Base-by-base conservation (phyloP, 768 basidiomycete genomes). In the Lentinula boryana region DNA sequence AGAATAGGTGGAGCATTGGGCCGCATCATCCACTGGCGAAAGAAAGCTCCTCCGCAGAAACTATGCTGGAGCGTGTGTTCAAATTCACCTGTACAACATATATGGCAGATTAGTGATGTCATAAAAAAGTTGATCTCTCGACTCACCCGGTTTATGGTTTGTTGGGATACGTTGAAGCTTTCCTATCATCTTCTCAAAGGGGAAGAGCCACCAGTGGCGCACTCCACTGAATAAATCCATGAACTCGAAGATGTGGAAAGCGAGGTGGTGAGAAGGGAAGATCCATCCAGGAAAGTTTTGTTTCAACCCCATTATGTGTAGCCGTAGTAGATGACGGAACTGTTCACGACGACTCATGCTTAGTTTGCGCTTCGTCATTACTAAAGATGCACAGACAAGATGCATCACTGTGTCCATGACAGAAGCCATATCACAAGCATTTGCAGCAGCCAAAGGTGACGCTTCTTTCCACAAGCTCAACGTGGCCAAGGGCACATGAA, bases 171-270 rank as follows among this genome's bases (percentile, higher is more conserved):
- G 48, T 41, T 71, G 67, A 0, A 72, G 59, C 0, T 51, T 36
- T 0, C 71, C 67, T 36, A 71, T 71, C 0, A 72, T 33, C 1
- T 58, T 41, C 31, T 72, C 60, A 12, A 69, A 71, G 0, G 66
- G 67, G 60, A 68, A 71, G 0, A 61, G 55, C 68, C 71, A 71
- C 68, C 69, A 71, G 31, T 60, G 53, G n/a, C 56, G 58, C 2
- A 65, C 60, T 4, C 57, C 44, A n/a, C 62, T 57, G 48, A 65
- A 67, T 3, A 50, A 38, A 21, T 31, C 16, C 13, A 67, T 55
- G 50, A 60, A 63, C 35, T 67, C 64, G 48, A 51, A 63, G 18
- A 65, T 63, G 54, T 67, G 66, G 57, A 65, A 65, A 13, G 32
- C 54, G 16, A 55, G 54, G 18, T 55, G 54, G 18, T 55, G 52